These are phyloP conservation scores for Prunus mongolica DNA, from an alignment of 306 rosid species.

Conservation along the genomic window DNA sequence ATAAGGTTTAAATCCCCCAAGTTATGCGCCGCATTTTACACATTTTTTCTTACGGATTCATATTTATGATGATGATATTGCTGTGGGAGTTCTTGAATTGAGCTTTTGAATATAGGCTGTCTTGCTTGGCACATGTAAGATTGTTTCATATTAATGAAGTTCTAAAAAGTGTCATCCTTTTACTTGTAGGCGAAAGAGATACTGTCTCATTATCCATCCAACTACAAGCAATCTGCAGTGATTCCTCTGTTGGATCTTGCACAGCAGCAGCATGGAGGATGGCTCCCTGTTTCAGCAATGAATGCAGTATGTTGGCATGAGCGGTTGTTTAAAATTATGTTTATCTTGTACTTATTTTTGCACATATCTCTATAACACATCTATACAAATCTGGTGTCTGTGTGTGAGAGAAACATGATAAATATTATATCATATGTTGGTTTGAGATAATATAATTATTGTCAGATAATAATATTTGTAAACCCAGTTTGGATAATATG, in stretches of 20 bases:
- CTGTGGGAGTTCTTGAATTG: neutral
- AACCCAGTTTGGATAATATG: too few relatives aligned
- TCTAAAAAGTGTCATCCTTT: conserved; percentile 16
- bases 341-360: neutral
- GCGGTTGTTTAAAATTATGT: neutral
- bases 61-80: neutral
- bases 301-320: conserved; percentile 64
- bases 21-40: neutral
- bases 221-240: conserved; percentile 97
- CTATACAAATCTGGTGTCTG: too few relatives aligned
- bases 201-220: conserved; percentile 91
- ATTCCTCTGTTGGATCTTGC: conserved; percentile 98
- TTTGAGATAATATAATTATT: too few relatives aligned
- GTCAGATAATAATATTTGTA: too few relatives aligned
- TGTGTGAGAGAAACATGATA: too few relatives aligned
- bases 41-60: neutral
- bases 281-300: conserved; percentile 99
- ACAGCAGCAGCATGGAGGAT: conserved; percentile 98
- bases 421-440: too few relatives aligned
- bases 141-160: neutral
- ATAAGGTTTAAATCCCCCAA: neutral
- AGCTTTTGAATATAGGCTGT: neutral
- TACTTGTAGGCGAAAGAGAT: conserved; percentile 71
- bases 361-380: too few relatives aligned
- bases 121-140: neutral